phyloP scores from a whole-genome alignment of 192 early-diverging fungal species.

The Coemansia sp. region DNA sequence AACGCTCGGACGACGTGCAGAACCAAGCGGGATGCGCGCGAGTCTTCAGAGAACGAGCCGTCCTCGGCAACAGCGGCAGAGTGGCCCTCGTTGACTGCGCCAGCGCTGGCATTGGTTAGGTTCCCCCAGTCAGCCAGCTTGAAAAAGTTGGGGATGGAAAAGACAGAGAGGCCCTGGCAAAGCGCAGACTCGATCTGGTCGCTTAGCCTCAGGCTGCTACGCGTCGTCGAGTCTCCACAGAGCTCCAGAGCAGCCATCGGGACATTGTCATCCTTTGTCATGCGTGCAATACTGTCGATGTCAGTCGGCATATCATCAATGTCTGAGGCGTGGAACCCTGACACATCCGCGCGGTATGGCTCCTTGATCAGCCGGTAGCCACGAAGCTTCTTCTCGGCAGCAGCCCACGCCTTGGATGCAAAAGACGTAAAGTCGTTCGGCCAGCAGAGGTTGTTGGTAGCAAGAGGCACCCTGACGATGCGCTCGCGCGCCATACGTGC shows the following conservation, averaged over 20 bases:
- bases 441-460: constrained; percentile 72
- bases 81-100: background rate
- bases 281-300: constrained; percentile 18
- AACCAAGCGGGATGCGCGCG: constrained; percentile 26
- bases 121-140: constrained; percentile 24
- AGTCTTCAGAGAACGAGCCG: constrained; percentile 31
- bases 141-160: constrained; percentile 44
- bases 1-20: constrained; percentile 40
- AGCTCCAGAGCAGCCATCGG: constrained; percentile 51
- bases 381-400: constrained; percentile 30
- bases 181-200: constrained; percentile 48
- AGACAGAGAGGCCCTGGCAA: constrained; percentile 47
- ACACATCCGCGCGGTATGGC: constrained; percentile 32
- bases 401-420: constrained; percentile 21
- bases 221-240: background rate
- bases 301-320: constrained; percentile 25
- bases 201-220: constrained; percentile 11
- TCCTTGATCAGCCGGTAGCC: constrained; percentile 32
- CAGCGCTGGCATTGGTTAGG: constrained; percentile 18
- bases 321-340: constrained; percentile 37
- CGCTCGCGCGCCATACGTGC: constrained; percentile 75
- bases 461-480: constrained; percentile 78
- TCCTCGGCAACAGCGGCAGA: constrained; percentile 27
- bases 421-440: constrained; percentile 37
- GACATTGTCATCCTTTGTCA: constrained; percentile 33